Evolutionary conservation across 352 stramenopile genomes (phyloP), one percentile per base, ranked within the genome.

Genomic region (Phytopythium oedochilum): DNA sequence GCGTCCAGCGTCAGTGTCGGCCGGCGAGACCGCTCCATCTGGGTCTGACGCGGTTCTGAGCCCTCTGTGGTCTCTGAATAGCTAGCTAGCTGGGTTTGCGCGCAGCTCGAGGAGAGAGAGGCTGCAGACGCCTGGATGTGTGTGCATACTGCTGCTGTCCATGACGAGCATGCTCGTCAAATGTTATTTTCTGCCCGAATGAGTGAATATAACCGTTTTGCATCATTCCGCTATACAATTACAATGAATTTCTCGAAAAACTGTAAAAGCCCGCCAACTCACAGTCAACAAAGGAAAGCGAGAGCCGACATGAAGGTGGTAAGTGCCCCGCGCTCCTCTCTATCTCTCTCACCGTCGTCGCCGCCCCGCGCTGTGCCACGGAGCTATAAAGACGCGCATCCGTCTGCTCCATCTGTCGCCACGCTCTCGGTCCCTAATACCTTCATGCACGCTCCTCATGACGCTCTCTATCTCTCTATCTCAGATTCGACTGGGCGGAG

Each of bases 401-500:
- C 29, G 29, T 32, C 29, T 9, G 29, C 29, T 32, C 29, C 9
- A 9, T 32, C 29, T 32, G 9, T 9, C 29, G 29, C 29, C 5
- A 9, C 29, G 29, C 32, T 6, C 32, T 6, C 32, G 15, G 7
- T 6, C 32, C 15, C 32, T 36, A 36, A 36, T 36, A 32, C 29
- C 5, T 36, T 11, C 32, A 36, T 36, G 7, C 11, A 11, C 29
- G 10, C 29, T 10, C 5, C 29, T 34, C 29, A 34, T 49, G 2
- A 11, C 29, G 10, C 29, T 10, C 5, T 10, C 10, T 10, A 34
- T 49, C 43, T 28, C 15, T 0, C 32, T 36, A 7, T 40, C 52
- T 14, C 36, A 94, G 85, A 92, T 94, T 48, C 83, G 88, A 50
- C 61, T 94, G 56, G 82, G 81, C 25, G 70, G 61, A 45, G 75